Evolutionary conservation across 495 filamentous ascomycete genomes (phyloP), one percentile per base, ranked within the genome.

Genomic region (Tirmania nivea): DNA sequence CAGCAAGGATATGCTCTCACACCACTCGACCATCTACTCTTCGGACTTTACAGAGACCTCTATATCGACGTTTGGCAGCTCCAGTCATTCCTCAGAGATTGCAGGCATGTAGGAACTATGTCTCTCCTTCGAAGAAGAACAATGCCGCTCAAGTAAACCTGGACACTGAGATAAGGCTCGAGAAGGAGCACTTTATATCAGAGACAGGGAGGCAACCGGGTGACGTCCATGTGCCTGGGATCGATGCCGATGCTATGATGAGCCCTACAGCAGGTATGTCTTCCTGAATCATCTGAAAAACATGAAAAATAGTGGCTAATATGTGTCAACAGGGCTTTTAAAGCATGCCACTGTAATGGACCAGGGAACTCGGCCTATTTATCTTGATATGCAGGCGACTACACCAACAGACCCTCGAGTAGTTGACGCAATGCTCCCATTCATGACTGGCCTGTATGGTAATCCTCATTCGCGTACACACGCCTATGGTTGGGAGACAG

Each of bases 401-500:
- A 96, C 92, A n/a, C 90, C 90, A 10, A 75, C 85, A 8, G 90
- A 97, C 60, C 90, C 90, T 42, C 77, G 90, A 52, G 90, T 96
- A 37, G 73, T 97, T 10, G 90, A 97, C 63, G 84, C 87, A 49
- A 97, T 97, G 90, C 75, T 97, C 19, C 90, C 90, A 1, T 97
- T 79, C 69, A 83, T 83, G 62, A 90, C 88, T 20, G 87, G 86
- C 35, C 76, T 93, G 35, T 96, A 94, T 67, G 90, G 90, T 57
- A 97, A 97, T 66, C 90, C 90, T 50, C 90, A 97, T 67, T 95
- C 89, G 36, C 76, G 92, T 64, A 97, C 90, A 50, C 90, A 97
- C 68, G 90, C 90, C 11, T 97, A 97, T 68, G 90, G 90, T 50
- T 97, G 90, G 90, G 90, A 97, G 70, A 90, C 84, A 49, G 90